Evolutionary conservation across 805 yeast genomes (phyloP).

Genomic region (Ogataea henricii): DNA sequence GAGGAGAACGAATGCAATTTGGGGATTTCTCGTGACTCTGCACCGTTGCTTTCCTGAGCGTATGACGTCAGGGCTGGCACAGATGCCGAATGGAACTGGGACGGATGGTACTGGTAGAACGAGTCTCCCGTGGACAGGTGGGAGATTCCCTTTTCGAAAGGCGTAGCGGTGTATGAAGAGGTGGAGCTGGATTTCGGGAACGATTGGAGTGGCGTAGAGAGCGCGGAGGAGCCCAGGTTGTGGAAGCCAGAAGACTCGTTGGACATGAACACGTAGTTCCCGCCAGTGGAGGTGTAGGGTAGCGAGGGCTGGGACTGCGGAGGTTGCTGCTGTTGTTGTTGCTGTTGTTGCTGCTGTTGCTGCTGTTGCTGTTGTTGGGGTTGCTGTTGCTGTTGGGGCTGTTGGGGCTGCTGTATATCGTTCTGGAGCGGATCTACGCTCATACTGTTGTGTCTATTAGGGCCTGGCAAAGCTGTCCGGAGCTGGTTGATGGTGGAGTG

Average conservation of each 20-base stretch:
- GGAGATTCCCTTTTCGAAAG: slow-evolving; percentile 6
- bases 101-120: slow-evolving; percentile 11
- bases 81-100: slow-evolving; percentile 4
- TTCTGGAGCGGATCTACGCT: slow-evolving; percentile 4
- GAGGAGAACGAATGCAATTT: slow-evolving; percentile 16
- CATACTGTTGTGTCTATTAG: slow-evolving; percentile 7
- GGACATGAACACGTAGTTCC: slow-evolving; percentile 8
- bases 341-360: slow-evolving; percentile 5
- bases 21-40: slow-evolving; percentile 10
- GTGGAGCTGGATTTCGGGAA: slow-evolving; percentile 5
- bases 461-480: not conserved
- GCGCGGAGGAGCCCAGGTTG: slow-evolving; percentile 1
- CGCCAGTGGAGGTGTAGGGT: not conserved
- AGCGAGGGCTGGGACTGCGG: slow-evolving; percentile 3
- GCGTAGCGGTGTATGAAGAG: slow-evolving; percentile 2
- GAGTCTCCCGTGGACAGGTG: slow-evolving; percentile 7
- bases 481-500: slow-evolving; percentile 1
- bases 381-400: slow-evolving; percentile 4
- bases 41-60: not conserved
- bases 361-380: slow-evolving; percentile 2
- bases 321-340: slow-evolving; percentile 2
- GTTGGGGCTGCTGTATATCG: slow-evolving; percentile 2
- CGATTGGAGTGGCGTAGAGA: slow-evolving; percentile 17
- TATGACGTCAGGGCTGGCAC: not conserved
- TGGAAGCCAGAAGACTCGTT: slow-evolving; percentile 3